Evolutionary conservation across 139 green algal species (phyloP), one percentile per base, ranked within the genome.

Genomic region (Micromonas pusilla): DNA sequence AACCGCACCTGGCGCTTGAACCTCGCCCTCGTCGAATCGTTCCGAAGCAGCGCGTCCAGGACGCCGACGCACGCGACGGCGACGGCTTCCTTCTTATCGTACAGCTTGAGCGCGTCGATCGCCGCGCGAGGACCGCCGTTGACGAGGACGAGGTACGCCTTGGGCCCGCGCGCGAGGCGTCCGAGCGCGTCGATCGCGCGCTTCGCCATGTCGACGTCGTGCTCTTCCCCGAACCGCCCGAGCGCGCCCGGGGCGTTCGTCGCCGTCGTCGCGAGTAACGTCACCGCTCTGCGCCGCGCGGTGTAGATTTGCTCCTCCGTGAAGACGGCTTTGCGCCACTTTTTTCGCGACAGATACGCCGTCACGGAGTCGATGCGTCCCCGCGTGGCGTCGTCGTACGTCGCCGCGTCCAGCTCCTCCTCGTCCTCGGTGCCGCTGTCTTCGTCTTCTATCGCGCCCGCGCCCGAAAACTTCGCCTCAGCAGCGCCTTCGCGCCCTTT

Each of bases 141-240:
- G n/a, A 26, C 38, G 4, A 72, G 30, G 4, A 72, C 65, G 30
- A 72, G 26, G 30, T 72, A 72, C n/a, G 26, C 65, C 21, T 2
- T 16, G n/a, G 13, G 3, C 30, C 13, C 3, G 23, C 23, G n/a
- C 4, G 65, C 4, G 65, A 72, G 32, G 28, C 65, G 26, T 4
- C n/a, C 65, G 28, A 72, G 30, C 4, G 65, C 65, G 65, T 45
- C n/a, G 2, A 72, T 4, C 23, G 4, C 13, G 4, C 65, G n/a
- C 3, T 72, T 45, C 65, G 65, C 65, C 32, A 45, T 72, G 23
- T 72, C 65, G n/a, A n/a, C n/a, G n/a, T n/a, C n/a, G n/a, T n/a
- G n/a, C n/a, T n/a, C n/a, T n/a, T n/a, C n/a, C n/a, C n/a, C n/a
- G 65, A 72, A 3, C 36, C 65, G 30, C 65, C 65, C 28, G n/a